phyloP scores from a whole-genome alignment of 768 basidiomycete species.

The Fomitopsis pulvina region DNA sequence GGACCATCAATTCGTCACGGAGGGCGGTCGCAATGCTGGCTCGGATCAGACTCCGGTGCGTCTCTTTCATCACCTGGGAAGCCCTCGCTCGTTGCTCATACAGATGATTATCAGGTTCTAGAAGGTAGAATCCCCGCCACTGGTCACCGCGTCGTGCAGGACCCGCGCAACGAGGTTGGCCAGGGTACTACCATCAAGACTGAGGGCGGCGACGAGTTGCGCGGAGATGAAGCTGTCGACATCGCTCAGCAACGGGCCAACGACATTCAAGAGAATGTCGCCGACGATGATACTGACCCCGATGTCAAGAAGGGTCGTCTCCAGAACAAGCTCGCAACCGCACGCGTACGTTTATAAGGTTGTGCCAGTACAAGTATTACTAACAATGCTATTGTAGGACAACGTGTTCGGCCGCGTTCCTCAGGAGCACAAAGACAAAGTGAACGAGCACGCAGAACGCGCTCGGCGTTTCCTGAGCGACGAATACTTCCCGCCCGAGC shows the following conservation, averaged over 20 bases:
- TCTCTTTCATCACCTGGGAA: neutral
- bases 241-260: constrained; percentile 15
- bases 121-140: constrained; percentile 39
- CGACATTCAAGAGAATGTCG: constrained; percentile 20
- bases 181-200: constrained; percentile 27
- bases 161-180: constrained; percentile 40
- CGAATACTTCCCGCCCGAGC: constrained; percentile 85
- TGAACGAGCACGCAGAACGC: constrained; percentile 45
- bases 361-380: neutral
- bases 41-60: constrained; percentile 40
- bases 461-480: constrained; percentile 67
- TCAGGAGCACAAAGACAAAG: constrained; percentile 57
- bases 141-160: constrained; percentile 36
- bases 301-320: constrained; percentile 30
- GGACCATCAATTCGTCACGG: constrained; percentile 54
- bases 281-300: constrained; percentile 26
- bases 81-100: neutral
- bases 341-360: constrained; percentile 17
- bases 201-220: constrained; percentile 27
- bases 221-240: constrained; percentile 19
- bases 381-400: constrained; percentile 20
- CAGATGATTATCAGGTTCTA: constrained; percentile 20
- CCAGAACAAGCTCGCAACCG: constrained; percentile 22
- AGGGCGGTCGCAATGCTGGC: constrained; percentile 33
- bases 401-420: constrained; percentile 53